phyloP scores from a whole-genome alignment of 2,329 filamentous ascomycete species.

The Fusarium albosuccineum region DNA sequence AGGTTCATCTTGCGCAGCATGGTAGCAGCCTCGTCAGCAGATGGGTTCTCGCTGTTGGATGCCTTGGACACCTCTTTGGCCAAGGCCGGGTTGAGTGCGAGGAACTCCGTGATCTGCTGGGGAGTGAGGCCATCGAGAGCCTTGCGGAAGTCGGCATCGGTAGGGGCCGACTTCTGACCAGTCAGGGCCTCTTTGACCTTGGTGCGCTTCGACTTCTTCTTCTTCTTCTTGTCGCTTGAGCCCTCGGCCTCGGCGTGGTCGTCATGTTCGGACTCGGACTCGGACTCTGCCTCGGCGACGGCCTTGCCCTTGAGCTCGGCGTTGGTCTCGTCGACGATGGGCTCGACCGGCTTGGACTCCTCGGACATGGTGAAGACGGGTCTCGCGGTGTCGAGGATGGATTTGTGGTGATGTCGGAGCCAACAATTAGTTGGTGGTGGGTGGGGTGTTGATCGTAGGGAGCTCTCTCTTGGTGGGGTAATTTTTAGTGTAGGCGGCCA shows the following conservation, averaged over 20 bases:
- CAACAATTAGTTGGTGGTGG: constrained; percentile 22
- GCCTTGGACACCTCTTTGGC: constrained; percentile 66
- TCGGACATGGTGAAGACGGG: constrained; percentile 58
- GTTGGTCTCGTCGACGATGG: constrained; percentile 62
- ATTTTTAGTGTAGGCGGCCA: constrained; percentile 21
- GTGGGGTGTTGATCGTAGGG: constrained; percentile 25
- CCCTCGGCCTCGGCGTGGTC: constrained; percentile 55
- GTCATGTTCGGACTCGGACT: constrained; percentile 57
- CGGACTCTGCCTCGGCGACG: constrained; percentile 58
- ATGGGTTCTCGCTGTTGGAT: constrained; percentile 53
- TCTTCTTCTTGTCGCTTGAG: constrained; percentile 61
- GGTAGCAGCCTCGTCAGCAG: constrained; percentile 61
- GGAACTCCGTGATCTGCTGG: constrained; percentile 73
- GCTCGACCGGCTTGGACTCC: constrained; percentile 73
- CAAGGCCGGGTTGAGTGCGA: constrained; percentile 79
- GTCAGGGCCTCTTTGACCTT: constrained; percentile 65
- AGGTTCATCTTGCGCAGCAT: constrained; percentile 74
- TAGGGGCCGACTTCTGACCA: constrained; percentile 49
- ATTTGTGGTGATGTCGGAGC: constrained; percentile 31
- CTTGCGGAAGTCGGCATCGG: constrained; percentile 60
- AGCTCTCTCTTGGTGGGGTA: constrained; percentile 47
- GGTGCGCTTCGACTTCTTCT: constrained; percentile 75
- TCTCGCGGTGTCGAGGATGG: constrained; percentile 22
- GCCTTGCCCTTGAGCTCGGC: constrained; percentile 64
- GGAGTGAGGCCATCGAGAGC: constrained; percentile 67